Base-by-base conservation (phyloP, 495 filamentous ascomycete species). In the Penicillium goetzii region DNA sequence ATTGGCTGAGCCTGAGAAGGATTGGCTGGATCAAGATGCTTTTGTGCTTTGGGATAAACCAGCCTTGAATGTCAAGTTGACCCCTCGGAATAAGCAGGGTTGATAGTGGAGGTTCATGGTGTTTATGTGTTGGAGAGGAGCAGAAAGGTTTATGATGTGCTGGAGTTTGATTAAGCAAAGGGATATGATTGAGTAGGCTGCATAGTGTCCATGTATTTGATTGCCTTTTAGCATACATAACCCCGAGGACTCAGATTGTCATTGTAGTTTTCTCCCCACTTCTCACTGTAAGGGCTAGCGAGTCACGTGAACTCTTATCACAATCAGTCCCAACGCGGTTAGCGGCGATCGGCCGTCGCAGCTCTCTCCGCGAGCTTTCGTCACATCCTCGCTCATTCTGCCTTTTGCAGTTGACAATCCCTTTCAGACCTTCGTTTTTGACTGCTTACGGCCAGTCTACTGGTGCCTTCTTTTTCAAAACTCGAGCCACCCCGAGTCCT, bases 31-130 rank as follows among this genome's bases (percentile, higher is more conserved):
- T 10, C 80, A 82, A 45, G 40, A 64, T 15, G 58, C 47, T 15
- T 81, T 60, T 59, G 55, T 68, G 19, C 52, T 80, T 17, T 83
- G 82, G 82, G 64, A 79, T 10, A 83, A 81, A 58, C 40, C 40
- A 8, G 63, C 73, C 0, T 58, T 83, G 61, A 74, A 74, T 70
- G 68, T 78, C 11, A 74, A 59, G 23, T 47, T 80, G 45, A 68
- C 45, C 6, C 66, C 65, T 2, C 55, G 58, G 40, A n/a, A 36
- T 19, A 55, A 56, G 19, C 4, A 17, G n/a, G 32, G 26, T 23
- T 55, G 19, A 60, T 19, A 28, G 25, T 4, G 4, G 38, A 43
- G 40, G 25, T 6, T 7, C 2, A 47, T 25, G 9, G 43, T n/a
- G n/a, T 25, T 47, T 10, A n/a, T 14, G 11, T 15, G 8, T n/a